A percentile compares a stretch with the other conserved stretches of the same genome.
These are phyloP conservation scores for Penicillium robsamsonii DNA, from an alignment of 495 filamentous ascomycete species.

Conservation along the genomic window DNA sequence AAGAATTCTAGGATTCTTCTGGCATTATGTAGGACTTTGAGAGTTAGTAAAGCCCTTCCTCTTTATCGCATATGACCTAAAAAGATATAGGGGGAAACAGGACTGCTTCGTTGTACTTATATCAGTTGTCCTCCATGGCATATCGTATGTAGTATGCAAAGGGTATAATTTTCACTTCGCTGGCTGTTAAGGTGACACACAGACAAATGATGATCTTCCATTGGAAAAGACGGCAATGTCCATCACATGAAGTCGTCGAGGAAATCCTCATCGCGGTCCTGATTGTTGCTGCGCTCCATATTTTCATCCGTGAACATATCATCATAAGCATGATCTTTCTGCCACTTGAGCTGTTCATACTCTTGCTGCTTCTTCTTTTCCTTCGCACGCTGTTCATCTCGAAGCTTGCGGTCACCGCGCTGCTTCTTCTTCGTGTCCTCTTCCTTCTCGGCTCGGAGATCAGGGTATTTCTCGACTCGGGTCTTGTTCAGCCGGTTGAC, in stretches of 20 bases:
- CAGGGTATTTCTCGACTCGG: slow-evolving; percentile 78
- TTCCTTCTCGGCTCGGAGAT: slow-evolving; percentile 77
- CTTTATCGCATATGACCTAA: neutral
- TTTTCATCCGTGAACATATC: slow-evolving; percentile 56
- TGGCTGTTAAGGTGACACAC: slow-evolving; percentile 1
- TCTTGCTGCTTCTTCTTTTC: slow-evolving; percentile 77
- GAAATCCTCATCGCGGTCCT: slow-evolving; percentile 50
- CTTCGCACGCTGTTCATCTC: slow-evolving; percentile 72
- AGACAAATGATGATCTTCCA: slow-evolving; percentile 8
- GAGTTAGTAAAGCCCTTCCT: neutral
- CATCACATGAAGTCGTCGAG: slow-evolving; percentile 56
- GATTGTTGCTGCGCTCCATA: slow-evolving; percentile 46
- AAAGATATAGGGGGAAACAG: neutral
- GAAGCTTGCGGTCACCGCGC: slow-evolving; percentile 63
- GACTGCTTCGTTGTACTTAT: neutral
- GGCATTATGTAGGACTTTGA: neutral
- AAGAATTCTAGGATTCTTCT: neutral
- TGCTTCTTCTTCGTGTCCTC: slow-evolving; percentile 65
- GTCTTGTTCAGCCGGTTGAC: slow-evolving; percentile 98
- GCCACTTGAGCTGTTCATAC: slow-evolving; percentile 81
- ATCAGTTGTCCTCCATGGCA: neutral
- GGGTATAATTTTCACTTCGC: slow-evolving; percentile 11
- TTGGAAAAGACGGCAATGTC: neutral
- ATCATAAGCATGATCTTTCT: slow-evolving; percentile 94
- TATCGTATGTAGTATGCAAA: neutral